Conservation (phyloP, 1,284 basidiomycete genomes). For the Xerocomus amazonicus region DNA sequence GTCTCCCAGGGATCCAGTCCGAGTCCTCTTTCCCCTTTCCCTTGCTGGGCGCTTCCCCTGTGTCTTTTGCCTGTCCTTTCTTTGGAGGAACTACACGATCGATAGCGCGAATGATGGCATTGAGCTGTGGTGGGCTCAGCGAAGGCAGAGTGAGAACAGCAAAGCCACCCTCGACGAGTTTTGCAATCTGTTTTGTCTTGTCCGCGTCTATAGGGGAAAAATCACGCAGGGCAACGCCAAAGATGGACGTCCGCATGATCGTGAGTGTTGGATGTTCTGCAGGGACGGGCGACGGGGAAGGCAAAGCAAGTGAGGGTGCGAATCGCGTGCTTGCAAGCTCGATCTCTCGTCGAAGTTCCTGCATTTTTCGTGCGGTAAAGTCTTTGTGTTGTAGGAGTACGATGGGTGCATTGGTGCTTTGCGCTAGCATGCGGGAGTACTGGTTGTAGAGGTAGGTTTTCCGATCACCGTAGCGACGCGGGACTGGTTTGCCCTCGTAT, state of each 20-base stretch:
- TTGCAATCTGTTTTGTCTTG: slow-evolving; percentile 49
- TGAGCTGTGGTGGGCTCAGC: slow-evolving; percentile 68
- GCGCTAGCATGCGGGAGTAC: slow-evolving; percentile 62
- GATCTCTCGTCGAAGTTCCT: slow-evolving; percentile 64
- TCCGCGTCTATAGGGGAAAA: slow-evolving; percentile 48
- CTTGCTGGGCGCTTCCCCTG: slow-evolving; percentile 42
- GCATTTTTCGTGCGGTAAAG: slow-evolving; percentile 60
- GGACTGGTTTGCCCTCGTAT: slow-evolving; percentile 48
- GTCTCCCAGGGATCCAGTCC: slow-evolving; percentile 57
- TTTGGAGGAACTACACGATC: slow-evolving; percentile 61
- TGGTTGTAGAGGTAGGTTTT: slow-evolving; percentile 75
- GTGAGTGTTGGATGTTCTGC: slow-evolving; percentile 50
- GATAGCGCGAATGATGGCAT: slow-evolving; percentile 63
- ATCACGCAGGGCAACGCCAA: slow-evolving; percentile 68
- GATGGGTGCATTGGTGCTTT: slow-evolving; percentile 52
- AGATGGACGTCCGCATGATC: slow-evolving; percentile 65
- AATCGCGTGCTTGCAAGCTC: slow-evolving; percentile 47
- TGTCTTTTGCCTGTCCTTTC: slow-evolving; percentile 40
- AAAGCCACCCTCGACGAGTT: slow-evolving; percentile 54
- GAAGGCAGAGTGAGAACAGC: slow-evolving; percentile 65
- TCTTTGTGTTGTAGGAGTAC: slow-evolving; percentile 70
- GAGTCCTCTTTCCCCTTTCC: slow-evolving; percentile 54
- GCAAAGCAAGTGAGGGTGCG: slow-evolving; percentile 41
- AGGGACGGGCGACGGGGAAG: slow-evolving; percentile 35
- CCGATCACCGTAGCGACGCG: slow-evolving; percentile 65